Evolutionary conservation across 78 protist species (phyloP).

Genomic region (Tieghemostelium lacteum): DNA sequence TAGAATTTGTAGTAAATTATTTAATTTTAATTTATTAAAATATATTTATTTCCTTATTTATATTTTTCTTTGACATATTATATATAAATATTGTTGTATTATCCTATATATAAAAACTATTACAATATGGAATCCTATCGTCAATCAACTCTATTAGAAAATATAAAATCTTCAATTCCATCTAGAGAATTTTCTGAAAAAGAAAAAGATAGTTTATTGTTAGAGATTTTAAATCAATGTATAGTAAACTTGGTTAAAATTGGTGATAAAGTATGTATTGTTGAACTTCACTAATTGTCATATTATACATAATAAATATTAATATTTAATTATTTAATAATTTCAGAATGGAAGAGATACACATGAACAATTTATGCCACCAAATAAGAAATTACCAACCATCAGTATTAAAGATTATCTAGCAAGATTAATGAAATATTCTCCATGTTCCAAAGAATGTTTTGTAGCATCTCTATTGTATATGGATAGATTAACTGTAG

Average conservation of each 20-base stretch:
- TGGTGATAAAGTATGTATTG: conserved; percentile 61
- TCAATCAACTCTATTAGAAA: background rate
- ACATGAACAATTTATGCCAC: conserved; percentile 65
- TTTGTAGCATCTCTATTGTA: conserved; percentile 41
- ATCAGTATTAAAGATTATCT: conserved; percentile 50
- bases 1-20: no score
- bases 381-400: conserved; percentile 67
- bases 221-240: conserved; percentile 27
- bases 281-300: background rate
- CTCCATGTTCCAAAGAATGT: conserved; percentile 75
- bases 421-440: conserved; percentile 56
- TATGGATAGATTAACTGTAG: conserved; percentile 36
- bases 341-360: background rate
- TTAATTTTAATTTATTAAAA: no score
- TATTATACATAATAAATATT: background rate
- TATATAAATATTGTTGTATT: no score
- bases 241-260: conserved; percentile 17
- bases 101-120: no score
- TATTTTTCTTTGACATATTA: no score
- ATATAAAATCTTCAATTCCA: conserved; percentile 1
- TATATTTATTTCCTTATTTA: background rate
- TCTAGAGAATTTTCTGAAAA: conserved; percentile 10
- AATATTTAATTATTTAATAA: background rate
- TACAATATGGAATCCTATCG: background rate
- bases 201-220: conserved; percentile 22